phyloP scores from a whole-genome alignment of 768 basidiomycete species.

The Pulveroboletus ravenelii region DNA sequence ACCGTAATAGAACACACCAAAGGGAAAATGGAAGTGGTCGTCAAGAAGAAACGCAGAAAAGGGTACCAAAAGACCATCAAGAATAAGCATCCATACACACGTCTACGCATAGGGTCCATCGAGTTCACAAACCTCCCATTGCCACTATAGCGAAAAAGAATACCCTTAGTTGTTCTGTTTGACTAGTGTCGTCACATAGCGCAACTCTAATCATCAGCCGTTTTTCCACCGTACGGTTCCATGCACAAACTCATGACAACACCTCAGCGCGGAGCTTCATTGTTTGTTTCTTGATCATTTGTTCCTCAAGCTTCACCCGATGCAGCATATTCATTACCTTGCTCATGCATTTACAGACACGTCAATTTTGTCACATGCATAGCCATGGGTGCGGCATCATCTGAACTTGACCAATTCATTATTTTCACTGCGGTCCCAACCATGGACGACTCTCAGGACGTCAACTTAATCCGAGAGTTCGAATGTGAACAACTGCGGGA shows the following conservation, averaged over 20 bases:
- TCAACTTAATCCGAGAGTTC: background rate
- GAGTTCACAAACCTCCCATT: constrained; percentile 36
- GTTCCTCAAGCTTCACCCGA: background rate
- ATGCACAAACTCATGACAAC: background rate
- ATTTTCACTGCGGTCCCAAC: background rate
- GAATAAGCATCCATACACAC: constrained; percentile 94
- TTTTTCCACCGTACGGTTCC: background rate
- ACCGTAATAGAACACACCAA: constrained; percentile 99
- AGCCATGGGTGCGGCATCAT: background rate
- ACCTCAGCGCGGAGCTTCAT: background rate
- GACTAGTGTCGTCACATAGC: background rate
- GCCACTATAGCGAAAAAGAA: constrained; percentile 20
- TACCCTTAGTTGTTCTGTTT: background rate
- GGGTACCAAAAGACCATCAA: constrained; percentile 92
- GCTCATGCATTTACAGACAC: background rate
- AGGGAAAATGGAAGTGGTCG: constrained; percentile 82
- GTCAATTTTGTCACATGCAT: background rate
- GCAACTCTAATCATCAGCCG: constrained; percentile 1
- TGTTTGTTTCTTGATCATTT: background rate
- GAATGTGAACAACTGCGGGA: background rate
- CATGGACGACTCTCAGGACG: background rate
- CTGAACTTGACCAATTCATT: background rate
- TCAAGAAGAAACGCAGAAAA: constrained; percentile 98
- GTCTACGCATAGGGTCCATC: constrained; percentile 86
- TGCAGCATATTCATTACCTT: no score